Evolutionary conservation across 208 protist genomes (phyloP).

Genomic region (Acanthamoeba healyi): DNA sequence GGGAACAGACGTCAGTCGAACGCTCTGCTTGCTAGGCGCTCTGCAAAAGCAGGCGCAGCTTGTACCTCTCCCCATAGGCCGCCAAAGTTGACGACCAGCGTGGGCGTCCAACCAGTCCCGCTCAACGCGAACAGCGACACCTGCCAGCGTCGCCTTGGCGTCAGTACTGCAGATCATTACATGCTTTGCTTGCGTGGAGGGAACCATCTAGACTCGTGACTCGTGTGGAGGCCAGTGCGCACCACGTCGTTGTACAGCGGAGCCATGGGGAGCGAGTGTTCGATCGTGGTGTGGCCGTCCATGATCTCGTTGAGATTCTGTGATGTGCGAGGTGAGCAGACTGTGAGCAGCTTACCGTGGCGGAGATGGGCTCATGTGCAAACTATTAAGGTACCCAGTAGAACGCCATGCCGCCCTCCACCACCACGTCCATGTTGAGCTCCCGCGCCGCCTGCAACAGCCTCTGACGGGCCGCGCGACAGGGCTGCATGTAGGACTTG

Average conservation of each 20-base stretch:
- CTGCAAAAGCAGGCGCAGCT: too few species aligned
- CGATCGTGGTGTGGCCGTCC: constrained; percentile 75
- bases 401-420: constrained; percentile 69
- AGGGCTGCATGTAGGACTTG: constrained; percentile 75
- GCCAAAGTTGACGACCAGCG: constrained; percentile 47
- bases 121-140: not conserved
- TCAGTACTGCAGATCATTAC: too few species aligned
- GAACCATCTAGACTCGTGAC: not conserved
- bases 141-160: not conserved
- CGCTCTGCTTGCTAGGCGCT: not conserved
- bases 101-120: constrained; percentile 14
- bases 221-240: not conserved
- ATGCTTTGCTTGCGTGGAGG: not conserved
- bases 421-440: constrained; percentile 27
- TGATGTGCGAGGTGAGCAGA: not conserved
- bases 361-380: not conserved
- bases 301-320: constrained; percentile 69
- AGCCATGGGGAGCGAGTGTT: constrained; percentile 65
- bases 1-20: not conserved
- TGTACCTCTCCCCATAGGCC: not conserved
- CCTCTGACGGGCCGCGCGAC: constrained; percentile 30
- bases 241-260: constrained; percentile 72
- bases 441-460: constrained; percentile 38
- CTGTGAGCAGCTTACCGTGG: not conserved
- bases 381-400: not conserved